Evolutionary conservation across 2,329 filamentous ascomycete species (phyloP), one percentile per base, ranked within the genome.

Genomic region (Cordyceps pruinosa): DNA sequence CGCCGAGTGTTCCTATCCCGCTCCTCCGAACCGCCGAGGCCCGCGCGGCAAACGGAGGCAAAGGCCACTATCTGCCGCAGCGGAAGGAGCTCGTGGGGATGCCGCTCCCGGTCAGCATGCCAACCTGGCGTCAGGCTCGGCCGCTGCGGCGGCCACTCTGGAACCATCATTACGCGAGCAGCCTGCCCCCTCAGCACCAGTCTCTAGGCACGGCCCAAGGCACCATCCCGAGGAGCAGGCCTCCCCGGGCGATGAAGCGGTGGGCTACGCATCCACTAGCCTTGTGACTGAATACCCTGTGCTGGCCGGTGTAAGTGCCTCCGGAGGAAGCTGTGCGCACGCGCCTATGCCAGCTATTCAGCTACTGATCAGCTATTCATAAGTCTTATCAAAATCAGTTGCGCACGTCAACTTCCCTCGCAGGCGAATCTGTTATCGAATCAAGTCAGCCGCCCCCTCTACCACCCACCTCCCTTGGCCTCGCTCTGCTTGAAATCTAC

Each of bases 351-450:
- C 4, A 5, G 8, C n/a, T 32, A 6, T 19, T 6, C n/a, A 28
- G 6, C 28, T 34, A 21, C 15, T 49, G n/a, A 49, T 13, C 4
- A 4, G 50, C 13, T 53, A 7, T 17, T 3, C 9, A n/a, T 25
- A 13, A 53, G 50, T 53, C 50, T 17, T 53, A 53, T n/a, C 50
- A 53, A 44, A 44, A 32, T n/a, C 50, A 53, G 37, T 39, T 53
- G 23, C 50, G 50, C 15, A 44, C 13, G 12, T 42, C 41, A 6
- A 44, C 50, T 7, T 53, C 37, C 7, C 41, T 53, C 7, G 37
- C 37, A 44, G 21, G 15, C 15, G 50, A 44, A 13, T 34, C 39
- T 25, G 17, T 39, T 2, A 37, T 42, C 12, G 50, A 44, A 0
- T 32, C 50, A 3, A 19, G 32, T 17, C 50, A 53, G 10, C 50